phyloP scores from a whole-genome alignment of 345 rosid species.

The Angophora floribunda region DNA sequence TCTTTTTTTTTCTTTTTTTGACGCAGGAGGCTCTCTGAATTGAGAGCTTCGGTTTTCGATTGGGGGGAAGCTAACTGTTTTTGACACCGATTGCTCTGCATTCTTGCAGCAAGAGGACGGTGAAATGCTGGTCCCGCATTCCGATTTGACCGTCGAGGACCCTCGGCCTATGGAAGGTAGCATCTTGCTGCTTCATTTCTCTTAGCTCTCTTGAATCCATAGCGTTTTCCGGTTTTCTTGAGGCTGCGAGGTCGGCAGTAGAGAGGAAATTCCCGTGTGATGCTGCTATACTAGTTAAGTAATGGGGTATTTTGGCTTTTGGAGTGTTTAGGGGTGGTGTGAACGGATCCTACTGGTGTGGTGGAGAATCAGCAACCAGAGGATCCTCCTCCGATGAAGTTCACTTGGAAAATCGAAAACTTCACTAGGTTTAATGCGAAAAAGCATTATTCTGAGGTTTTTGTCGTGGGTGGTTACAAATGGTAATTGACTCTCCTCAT shows the following conservation, averaged over 20 bases:
- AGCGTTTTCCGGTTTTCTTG: neutral
- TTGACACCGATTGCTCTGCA: neutral
- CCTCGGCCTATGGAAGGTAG: slow-evolving; percentile 96
- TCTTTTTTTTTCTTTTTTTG: neutral
- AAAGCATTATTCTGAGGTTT: slow-evolving; percentile 79
- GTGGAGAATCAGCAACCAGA: slow-evolving; percentile 70
- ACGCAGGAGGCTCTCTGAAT: slow-evolving; percentile 1
- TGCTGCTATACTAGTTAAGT: neutral
- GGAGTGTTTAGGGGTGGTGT: slow-evolving; percentile 19
- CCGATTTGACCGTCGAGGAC: slow-evolving; percentile 64
- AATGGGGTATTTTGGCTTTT: neutral
- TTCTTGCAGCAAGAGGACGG: slow-evolving; percentile 74
- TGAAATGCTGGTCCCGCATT: slow-evolving; percentile 90
- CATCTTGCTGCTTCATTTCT: neutral
- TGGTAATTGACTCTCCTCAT: slow-evolving; percentile 36
- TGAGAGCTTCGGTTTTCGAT: slow-evolving; percentile 3
- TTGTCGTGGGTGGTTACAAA: slow-evolving; percentile 71
- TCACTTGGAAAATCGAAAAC: slow-evolving; percentile 67
- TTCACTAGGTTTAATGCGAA: slow-evolving; percentile 68
- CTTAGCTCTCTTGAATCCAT: neutral
- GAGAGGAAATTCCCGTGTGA: slow-evolving; percentile 14
- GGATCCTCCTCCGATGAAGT: slow-evolving; percentile 73
- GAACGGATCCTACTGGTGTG: slow-evolving; percentile 41
- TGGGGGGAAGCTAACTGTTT: neutral
- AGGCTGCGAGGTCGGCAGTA: neutral